These are phyloP conservation scores for Neopestalotiopsis rosae DNA, from an alignment of 2,329 filamentous ascomycete genomes.

Conservation along the genomic window DNA sequence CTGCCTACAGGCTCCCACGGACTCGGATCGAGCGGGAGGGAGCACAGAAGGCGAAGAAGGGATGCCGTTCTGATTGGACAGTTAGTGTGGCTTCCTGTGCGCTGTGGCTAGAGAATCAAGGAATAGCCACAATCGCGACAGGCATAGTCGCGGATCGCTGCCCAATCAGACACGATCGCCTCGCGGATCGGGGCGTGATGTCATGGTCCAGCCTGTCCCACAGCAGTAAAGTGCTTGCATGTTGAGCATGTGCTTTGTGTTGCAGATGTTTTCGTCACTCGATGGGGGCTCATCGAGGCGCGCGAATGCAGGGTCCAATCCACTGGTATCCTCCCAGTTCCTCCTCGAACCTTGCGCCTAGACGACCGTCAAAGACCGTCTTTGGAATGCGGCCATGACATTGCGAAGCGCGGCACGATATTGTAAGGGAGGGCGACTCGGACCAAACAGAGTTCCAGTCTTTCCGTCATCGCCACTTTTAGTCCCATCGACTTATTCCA, in stretches of 20 bases:
- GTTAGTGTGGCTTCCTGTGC: not conserved
- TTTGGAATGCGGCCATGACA: not conserved
- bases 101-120: not conserved
- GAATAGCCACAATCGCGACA: not conserved
- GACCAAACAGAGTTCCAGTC: conserved; percentile 13
- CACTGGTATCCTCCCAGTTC: not conserved
- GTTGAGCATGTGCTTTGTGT: not conserved
- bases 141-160: not conserved
- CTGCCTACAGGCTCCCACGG: not conserved
- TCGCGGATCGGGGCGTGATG: not conserved
- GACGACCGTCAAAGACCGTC: not conserved
- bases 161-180: not conserved
- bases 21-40: not conserved
- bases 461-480: conserved; percentile 13
- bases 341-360: not conserved
- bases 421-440: not conserved
- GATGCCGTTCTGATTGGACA: not conserved
- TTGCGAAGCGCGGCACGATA: not conserved
- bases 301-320: not conserved
- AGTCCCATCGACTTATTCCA: conserved; percentile 11
- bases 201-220: not conserved
- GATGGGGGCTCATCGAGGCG: not conserved
- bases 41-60: not conserved
- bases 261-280: not conserved
- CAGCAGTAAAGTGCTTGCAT: not conserved